phyloP scores from a whole-genome alignment of 2,329 filamentous ascomycete genomes.

The Ceratocystis destructans region DNA sequence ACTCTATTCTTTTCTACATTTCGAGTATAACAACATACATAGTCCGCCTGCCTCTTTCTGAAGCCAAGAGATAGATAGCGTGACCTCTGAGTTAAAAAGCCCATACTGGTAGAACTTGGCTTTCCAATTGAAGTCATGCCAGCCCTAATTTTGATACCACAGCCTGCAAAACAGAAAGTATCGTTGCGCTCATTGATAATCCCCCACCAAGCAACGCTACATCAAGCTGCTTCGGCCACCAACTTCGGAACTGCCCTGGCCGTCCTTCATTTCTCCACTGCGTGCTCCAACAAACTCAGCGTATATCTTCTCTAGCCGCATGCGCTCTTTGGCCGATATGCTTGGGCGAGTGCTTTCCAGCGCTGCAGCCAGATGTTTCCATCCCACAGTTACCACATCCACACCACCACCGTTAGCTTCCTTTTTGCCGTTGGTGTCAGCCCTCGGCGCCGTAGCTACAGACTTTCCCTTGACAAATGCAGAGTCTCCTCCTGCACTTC shows the following conservation, averaged over 20 bases:
- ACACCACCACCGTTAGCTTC: not conserved
- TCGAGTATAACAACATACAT: no score
- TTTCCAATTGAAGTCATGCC: no score
- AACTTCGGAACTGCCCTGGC: conserved; percentile 81
- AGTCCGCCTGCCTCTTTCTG: no score
- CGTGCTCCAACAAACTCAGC: conserved; percentile 82
- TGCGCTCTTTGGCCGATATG: conserved; percentile 66
- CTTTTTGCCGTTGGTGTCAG: not conserved
- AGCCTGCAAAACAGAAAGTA: no score
- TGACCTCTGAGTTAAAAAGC: no score
- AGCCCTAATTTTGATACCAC: no score
- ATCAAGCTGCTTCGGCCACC: conserved; percentile 88
- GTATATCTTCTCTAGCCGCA: conserved; percentile 67
- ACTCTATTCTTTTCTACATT: no score
- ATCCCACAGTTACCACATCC: conserved; percentile 63
- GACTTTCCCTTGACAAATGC: conserved; percentile 22
- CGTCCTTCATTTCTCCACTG: conserved; percentile 90
- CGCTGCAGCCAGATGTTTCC: conserved; percentile 69
- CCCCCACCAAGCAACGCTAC: conserved; percentile 33
- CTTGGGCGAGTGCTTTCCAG: conserved; percentile 66
- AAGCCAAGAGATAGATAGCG: no score
- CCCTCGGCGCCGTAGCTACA: conserved; percentile 29
- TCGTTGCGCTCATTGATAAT: no score
- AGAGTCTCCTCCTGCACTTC: conserved; percentile 20
- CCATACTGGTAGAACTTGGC: no score